These are phyloP conservation scores for Hygrophorus pudorinus DNA, from an alignment of 768 basidiomycete species.

Conservation along the genomic window DNA sequence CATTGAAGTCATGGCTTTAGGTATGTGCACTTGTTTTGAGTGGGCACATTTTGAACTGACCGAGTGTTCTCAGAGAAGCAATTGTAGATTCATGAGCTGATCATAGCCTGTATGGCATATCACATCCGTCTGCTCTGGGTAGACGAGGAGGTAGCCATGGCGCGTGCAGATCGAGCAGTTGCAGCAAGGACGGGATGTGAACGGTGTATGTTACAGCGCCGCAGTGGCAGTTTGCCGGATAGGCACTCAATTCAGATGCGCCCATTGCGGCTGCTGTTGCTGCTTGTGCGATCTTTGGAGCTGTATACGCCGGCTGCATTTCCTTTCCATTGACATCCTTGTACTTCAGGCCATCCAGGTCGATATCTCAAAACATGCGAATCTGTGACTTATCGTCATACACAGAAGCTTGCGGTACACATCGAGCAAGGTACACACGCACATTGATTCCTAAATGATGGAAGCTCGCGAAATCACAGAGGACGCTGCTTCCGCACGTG, in stretches of 20 bases:
- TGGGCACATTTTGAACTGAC: too few species aligned
- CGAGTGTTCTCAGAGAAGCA: too few species aligned
- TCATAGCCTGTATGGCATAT: not conserved
- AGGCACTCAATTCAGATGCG: conserved; percentile 5
- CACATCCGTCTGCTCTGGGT: not conserved
- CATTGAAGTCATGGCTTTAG: too few species aligned
- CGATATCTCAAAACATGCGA: not conserved
- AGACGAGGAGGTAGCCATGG: conserved; percentile 11
- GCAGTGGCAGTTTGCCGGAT: conserved; percentile 14
- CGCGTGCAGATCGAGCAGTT: conserved; percentile 6
- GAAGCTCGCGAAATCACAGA: not conserved
- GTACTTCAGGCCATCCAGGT: not conserved
- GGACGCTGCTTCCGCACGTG: not conserved
- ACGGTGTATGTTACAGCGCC: conserved; percentile 11
- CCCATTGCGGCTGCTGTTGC: not conserved
- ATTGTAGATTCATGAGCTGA: too few species aligned
- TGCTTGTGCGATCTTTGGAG: too few species aligned
- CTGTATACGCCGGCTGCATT: too few species aligned
- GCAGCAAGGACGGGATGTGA: conserved; percentile 9
- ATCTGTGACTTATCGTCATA: not conserved
- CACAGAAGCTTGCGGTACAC: not conserved
- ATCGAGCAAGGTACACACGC: too few species aligned
- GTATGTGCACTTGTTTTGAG: too few species aligned
- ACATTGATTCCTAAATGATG: not conserved
- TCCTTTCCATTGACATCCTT: not conserved